These are phyloP conservation scores for Vaccinium darrowii DNA, from an alignment of 148 eudicot species.

Conservation along the genomic window DNA sequence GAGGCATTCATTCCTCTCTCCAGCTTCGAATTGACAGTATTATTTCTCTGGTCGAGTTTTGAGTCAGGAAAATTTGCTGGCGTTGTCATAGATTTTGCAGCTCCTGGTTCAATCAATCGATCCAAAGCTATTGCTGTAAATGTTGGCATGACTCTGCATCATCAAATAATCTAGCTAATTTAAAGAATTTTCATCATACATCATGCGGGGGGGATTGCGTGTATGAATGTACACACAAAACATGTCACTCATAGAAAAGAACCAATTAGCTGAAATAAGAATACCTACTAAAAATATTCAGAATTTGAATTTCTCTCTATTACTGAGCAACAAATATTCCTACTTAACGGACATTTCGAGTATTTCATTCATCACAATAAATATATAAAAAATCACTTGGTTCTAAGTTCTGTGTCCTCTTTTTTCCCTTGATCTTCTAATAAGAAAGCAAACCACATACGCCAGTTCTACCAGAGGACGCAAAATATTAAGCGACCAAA, in stretches of 20 bases:
- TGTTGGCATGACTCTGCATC: constrained; percentile 70
- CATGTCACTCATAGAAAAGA: constrained; percentile 19
- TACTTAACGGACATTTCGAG: background rate
- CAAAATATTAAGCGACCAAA: background rate
- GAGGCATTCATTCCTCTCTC: constrained; percentile 37
- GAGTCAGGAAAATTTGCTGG: constrained; percentile 27
- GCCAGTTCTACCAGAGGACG: background rate
- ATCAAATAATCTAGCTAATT: constrained; percentile 26
- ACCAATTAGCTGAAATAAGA: background rate
- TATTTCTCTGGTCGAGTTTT: constrained; percentile 43
- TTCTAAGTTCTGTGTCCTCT: background rate
- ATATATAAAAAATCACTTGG: background rate
- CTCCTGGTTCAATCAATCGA: constrained; percentile 65
- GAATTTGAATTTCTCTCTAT: background rate
- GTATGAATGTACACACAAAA: background rate
- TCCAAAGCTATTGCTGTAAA: constrained; percentile 71
- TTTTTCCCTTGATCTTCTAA: background rate
- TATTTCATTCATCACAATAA: background rate
- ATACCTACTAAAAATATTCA: background rate
- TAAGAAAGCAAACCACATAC: no score
- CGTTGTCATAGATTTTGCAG: constrained; percentile 43
- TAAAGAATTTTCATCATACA: background rate
- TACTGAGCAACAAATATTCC: background rate
- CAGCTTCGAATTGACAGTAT: constrained; percentile 20
- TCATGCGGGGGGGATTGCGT: background rate